Base-by-base conservation (phyloP, 2,329 filamentous ascomycete genomes). In the Plectosphaerella sp. region DNA sequence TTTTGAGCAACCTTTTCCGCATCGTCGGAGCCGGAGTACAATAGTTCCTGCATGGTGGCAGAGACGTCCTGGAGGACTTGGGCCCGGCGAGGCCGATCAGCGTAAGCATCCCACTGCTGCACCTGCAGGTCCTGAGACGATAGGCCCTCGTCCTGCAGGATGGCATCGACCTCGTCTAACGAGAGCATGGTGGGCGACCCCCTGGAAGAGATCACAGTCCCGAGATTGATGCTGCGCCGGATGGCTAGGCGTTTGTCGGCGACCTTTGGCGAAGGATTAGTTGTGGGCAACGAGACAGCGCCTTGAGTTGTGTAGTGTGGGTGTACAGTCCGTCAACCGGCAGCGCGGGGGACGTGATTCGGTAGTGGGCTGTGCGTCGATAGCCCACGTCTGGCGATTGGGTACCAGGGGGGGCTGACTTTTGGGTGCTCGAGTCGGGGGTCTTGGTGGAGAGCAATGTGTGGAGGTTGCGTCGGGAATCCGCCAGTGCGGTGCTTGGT, bases 1-100 rank as follows among this genome's bases (percentile, higher is more conserved):
- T 75, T 77, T 61, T 82, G 74, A 2, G 76, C 75, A 39, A 79
- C 66, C 2, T 60, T 51, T 50, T 78, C 75, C 15, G 84, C 65
- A 1, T 75, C 68, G 9, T 65, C 57, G 0, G 69, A 71, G 1
- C 66, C 64, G 7, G 73, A 59, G 35, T 68, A 63, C 66, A 73
- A 76, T 4, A 75, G 64, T 16, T 73, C 59, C 47, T 69, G 65
- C 15, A 73, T 72, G 3, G 62, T 61, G 8, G 59, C 59, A 39
- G 79, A 61, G 0, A 80, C 68, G 0, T 64, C 62, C 9, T 62
- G 61, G 15, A 82, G 58, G 6, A 65, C 41, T 10, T 62, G 57
- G 1, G 60, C 63, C n/a, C 69, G 61, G 15, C 28, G 41, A 3
- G n/a, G 11, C 16, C 41, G 41, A n/a, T 43, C 41, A 18, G 41